Evolutionary conservation across 2,329 filamentous ascomycete species (phyloP).

Genomic region (Aureobasidium mangrovei): DNA sequence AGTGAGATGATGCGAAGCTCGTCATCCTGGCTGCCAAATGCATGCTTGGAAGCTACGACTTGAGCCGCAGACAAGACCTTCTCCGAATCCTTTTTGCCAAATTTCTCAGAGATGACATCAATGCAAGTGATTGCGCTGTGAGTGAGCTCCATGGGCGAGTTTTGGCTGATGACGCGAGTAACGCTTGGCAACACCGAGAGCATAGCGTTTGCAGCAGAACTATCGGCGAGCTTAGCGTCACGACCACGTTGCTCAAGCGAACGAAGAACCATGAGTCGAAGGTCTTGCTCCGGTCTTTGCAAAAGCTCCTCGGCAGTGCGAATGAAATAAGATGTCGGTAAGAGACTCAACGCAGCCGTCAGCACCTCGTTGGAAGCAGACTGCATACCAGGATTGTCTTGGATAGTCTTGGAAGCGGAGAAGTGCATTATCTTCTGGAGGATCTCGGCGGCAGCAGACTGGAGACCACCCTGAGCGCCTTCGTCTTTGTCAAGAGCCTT

Average conservation of each 20-base stretch:
- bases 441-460: constrained; percentile 30
- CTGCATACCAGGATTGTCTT: constrained; percentile 28
- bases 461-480: constrained; percentile 16
- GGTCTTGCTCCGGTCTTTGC: constrained; percentile 61
- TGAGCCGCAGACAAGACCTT: constrained; percentile 66
- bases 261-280: constrained; percentile 67
- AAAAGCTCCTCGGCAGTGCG: constrained; percentile 78
- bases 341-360: constrained; percentile 69
- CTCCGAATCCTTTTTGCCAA: constrained; percentile 81
- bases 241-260: constrained; percentile 75
- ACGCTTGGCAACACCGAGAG: constrained; percentile 73
- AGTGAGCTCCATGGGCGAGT: constrained; percentile 65
- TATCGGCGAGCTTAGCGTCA: constrained; percentile 60
- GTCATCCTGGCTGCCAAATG: constrained; percentile 64
- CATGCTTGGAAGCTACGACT: constrained; percentile 66
- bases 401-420: background rate
- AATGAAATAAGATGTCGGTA: constrained; percentile 83
- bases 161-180: constrained; percentile 65
- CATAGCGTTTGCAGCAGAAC: constrained; percentile 58
- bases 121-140: constrained; percentile 82
- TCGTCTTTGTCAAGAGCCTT: constrained; percentile 13
- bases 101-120: constrained; percentile 88
- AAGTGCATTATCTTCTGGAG: constrained; percentile 25
- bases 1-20: constrained; percentile 75
- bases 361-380: constrained; percentile 53